Base-by-base conservation (phyloP, 805 yeast species). In the Metschnikowia kofuensis region DNA sequence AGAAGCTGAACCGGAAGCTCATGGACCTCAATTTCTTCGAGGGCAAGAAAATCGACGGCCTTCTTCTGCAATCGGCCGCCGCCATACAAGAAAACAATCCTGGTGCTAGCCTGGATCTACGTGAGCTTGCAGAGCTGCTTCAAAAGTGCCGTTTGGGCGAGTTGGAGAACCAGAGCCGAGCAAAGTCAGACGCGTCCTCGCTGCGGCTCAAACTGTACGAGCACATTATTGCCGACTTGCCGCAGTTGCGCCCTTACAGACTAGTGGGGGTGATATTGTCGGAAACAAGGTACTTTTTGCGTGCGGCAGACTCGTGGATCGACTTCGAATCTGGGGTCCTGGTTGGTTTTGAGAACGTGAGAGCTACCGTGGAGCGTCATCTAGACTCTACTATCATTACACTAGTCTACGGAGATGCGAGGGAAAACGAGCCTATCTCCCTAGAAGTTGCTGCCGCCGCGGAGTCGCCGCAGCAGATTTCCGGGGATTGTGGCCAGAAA, bases 21-120 rank as follows among this genome's bases (percentile, higher is more conserved):
- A 64, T 72, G 69, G 54, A 56, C 7, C 50, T 63, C 38, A 70
- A 60, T 52, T 64, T 72, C 29, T 72, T 72, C 50, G 74, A 70
- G 53, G 78, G 78, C 1, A 72, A 71, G 53, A 59, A 61, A 16
- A 61, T 72, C 26, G 63, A 58, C 35, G 51, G 55, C 1, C 55
- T 72, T 27, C 51, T 73, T 28, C 51, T 51, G 28, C 60, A 59
- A 11, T 48, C 69, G 1, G 54, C 60, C 6, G 47, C 52, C 4
- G 57, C 61, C 44, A 42, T 69, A 9, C 44, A 47, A 14, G 48
- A 52, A 1, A 66, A 58, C 30, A 53, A 62, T 34, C 13, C 40
- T 9, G 49, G 47, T 6, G 50, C 72, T 10, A 42, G 50, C 7
- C 56, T 56, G 1, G 62, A 60, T 29, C 50, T 72, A 6, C 50